Evolutionary conservation across 345 rosid species (phyloP).

Genomic region (Carallia pectinifolia): DNA sequence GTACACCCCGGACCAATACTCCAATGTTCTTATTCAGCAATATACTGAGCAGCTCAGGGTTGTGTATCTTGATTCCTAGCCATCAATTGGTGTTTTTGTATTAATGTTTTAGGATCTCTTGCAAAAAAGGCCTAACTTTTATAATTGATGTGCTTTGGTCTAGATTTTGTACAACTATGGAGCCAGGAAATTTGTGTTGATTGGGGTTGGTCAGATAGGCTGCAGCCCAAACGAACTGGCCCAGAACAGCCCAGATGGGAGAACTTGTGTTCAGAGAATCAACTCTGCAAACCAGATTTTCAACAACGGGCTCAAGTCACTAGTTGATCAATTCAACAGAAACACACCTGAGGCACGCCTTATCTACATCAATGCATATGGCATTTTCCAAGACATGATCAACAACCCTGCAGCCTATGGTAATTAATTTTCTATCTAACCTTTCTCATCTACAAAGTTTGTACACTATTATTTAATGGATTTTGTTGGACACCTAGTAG

Average conservation of each 20-base stretch:
- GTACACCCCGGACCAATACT: slow-evolving; percentile 55
- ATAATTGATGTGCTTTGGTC: not conserved
- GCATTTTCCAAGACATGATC: slow-evolving; percentile 64
- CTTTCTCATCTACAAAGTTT: not conserved
- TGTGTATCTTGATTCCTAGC: not conserved
- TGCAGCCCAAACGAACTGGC: slow-evolving; percentile 84
- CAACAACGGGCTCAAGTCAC: slow-evolving; percentile 61
- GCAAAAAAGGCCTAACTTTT: not conserved
- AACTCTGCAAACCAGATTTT: slow-evolving; percentile 68
- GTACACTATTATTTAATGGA: too few species aligned
- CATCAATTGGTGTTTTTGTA: not conserved
- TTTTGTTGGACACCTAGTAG: too few species aligned
- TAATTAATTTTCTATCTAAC: slow-evolving; percentile 9
- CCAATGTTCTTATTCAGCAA: slow-evolving; percentile 53
- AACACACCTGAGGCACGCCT: slow-evolving; percentile 52
- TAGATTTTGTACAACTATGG: slow-evolving; percentile 68
- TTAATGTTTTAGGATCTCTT: too few species aligned
- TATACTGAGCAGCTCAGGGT: slow-evolving; percentile 65
- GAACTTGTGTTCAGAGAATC: slow-evolving; percentile 53
- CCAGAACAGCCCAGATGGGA: slow-evolving; percentile 59
- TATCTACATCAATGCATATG: slow-evolving; percentile 66
- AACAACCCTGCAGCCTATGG: slow-evolving; percentile 51
- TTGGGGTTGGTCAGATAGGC: slow-evolving; percentile 80
- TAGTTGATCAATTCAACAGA: slow-evolving; percentile 63
- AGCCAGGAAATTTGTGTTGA: slow-evolving; percentile 75